Evolutionary conservation across 1,139 yeast species (phyloP).

Genomic region (Blastobotrys elegans): DNA sequence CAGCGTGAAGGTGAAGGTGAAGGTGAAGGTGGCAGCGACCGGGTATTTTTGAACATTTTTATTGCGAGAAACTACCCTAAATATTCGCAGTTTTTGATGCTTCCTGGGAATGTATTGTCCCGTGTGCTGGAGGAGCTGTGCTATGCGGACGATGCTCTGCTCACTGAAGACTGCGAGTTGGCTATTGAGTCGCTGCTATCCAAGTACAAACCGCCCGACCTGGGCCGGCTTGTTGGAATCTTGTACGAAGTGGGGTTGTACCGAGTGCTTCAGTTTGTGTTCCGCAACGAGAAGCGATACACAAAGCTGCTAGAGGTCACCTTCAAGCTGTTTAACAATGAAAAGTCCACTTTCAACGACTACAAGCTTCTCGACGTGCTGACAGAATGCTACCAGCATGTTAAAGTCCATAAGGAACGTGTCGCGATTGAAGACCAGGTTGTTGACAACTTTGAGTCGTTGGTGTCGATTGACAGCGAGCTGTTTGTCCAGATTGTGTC

Average conservation of each 20-base stretch:
- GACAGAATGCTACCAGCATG: conserved; percentile 27
- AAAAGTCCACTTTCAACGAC: conserved; percentile 16
- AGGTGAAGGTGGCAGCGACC: conserved; percentile 25
- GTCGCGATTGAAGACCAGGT: conserved; percentile 20
- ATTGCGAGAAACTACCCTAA: conserved; percentile 74
- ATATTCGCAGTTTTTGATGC: conserved; percentile 67
- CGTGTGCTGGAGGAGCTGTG: conserved; percentile 50
- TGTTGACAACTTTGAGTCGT: conserved; percentile 20
- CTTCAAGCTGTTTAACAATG: conserved; percentile 24
- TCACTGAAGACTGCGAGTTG: conserved; percentile 60
- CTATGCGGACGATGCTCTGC: conserved; percentile 32
- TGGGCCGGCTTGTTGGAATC: conserved; percentile 43
- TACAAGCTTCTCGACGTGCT: conserved; percentile 26
- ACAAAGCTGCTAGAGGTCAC: conserved; percentile 47
- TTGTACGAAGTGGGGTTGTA: conserved; percentile 51
- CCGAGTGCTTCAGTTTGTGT: conserved; percentile 54
- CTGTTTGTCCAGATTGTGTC: conserved; percentile 23
- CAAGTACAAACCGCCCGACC: conserved; percentile 51
- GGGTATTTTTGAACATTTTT: conserved; percentile 53
- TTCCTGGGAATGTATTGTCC: conserved; percentile 55
- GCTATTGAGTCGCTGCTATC: conserved; percentile 67
- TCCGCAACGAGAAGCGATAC: conserved; percentile 48
- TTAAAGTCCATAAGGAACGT: conserved; percentile 21
- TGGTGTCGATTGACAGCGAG: conserved; percentile 19
- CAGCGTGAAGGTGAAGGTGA: conserved; percentile 14